Base-by-base conservation (phyloP, 257 asterid species). In the Nicotiana knightiana region DNA sequence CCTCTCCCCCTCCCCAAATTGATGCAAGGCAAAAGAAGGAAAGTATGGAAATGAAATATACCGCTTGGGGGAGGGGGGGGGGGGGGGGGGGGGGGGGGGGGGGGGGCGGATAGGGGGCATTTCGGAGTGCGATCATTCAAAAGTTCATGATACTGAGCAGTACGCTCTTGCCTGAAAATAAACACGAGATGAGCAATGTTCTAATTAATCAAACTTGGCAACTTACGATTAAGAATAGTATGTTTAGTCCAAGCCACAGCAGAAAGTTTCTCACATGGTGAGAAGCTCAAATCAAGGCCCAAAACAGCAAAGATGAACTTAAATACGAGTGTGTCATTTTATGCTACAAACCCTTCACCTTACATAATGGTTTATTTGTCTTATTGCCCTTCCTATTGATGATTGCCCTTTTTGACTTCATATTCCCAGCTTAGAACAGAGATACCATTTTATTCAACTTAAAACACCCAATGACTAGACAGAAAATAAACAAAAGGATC, bases 361-460 rank as follows among this genome's bases (percentile, higher is more conserved):
- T 48, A 73, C 43, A 13, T 13, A 26, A 73, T 48, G 79, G 26
- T 54, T 24, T 73, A 73, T 73, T 43, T 7, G 17, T 9, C 53
- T 33, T 67, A 33, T n/a, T 24, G 15, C 63, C 43, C 62, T 26
- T 26, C 28, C 62, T 26, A 73, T 70, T 24, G 46, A 51, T 73
- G 62, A 73, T 73, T 51, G 26, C 2, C 26, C 51, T 51, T 15
- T 15, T 15, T 15, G 26, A 73, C 79, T 73, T 51, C 43, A 51
- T 26, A 73, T 73, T 73, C 51, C 43, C 78, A 51, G 46, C 17
- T 51, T 73, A 26, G 28, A 51, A 48, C 43, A 15, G 79, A 9
- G 62, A 73, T 15, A 73, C 79, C 79, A 73, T 26, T 73, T 73
- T 73, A 73, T 73, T 73, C 26, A 51, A 48, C 79, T 73, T 73